Evolutionary conservation across 2,329 filamentous ascomycete species (phyloP), one percentile per base, ranked within the genome.

Genomic region (Penicillium griseofulvum): DNA sequence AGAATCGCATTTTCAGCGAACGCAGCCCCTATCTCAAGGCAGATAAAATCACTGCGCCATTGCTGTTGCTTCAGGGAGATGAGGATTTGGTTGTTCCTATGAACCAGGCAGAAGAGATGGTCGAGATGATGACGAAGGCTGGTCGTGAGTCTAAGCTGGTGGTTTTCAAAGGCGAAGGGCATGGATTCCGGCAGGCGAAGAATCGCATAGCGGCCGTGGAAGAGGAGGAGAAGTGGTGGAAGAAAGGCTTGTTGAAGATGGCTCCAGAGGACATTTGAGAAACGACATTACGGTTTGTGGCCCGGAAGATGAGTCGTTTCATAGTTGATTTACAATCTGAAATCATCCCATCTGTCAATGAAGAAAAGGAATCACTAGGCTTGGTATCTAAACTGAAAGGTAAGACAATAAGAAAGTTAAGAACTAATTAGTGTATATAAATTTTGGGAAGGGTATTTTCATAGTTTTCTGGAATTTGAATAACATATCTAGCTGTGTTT

Each of bases 11-110:
- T 3, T 78, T 76, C 50, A 63, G 63, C 3, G 79, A 80, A 50
- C 67, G 81, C 10, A 82, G 80, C 53, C 79, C 81, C 0, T 63
- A 80, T 10, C 75, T 72, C 43, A 73, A 80, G 29, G 79, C 76
- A 0, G 70, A 75, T 12, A 72, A 73, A 49, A 81, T 83, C 51
- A 68, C 66, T 19, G 68, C 76, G 2, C 80, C 81, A 2, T 62
- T 86, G 14, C 65, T 85, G 38, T 67, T 87, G 19, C 60, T 86
- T 5, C 80, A 84, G 14, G 83, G 83, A 0, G 74, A 74, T 5
- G 70, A 73, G 8, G 84, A 86, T 59, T 78, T 76, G 24, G 78
- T 86, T 3, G 83, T 85, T n/a, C 83, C 83, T 0, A 65, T 81
- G 16, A 73, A 76, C n/a, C 84, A 87, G 64, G 80, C 80, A 6